A percentile compares a stretch with the other conserved stretches of the same genome.
phyloP scores from a whole-genome alignment of 257 asterid species.

The Scutellaria baicalensis region DNA sequence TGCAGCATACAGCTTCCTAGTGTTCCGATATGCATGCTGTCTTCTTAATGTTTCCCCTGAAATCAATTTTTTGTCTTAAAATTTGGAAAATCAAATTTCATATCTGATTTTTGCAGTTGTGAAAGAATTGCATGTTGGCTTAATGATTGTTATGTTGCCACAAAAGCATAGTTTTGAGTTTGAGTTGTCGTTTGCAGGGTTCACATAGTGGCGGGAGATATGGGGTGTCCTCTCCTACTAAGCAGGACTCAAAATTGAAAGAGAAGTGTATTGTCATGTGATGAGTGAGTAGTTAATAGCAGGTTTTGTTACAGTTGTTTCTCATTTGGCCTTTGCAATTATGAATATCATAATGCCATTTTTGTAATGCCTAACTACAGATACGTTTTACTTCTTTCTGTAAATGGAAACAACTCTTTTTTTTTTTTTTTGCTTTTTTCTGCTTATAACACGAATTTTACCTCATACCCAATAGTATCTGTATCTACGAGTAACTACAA shows the following conservation, averaged over 20 bases:
- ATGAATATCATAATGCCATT: background rate
- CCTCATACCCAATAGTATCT: too few relatives aligned
- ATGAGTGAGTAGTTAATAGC: slow-evolving; percentile 31
- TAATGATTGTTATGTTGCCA: too few relatives aligned
- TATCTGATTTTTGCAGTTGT: too few relatives aligned
- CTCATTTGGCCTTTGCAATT: background rate
- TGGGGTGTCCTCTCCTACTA: slow-evolving; percentile 30
- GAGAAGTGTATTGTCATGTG: slow-evolving; percentile 75
- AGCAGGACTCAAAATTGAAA: slow-evolving; percentile 62
- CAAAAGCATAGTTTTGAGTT: background rate
- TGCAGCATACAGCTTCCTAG: background rate
- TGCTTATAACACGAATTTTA: background rate
- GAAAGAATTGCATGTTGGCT: too few relatives aligned
- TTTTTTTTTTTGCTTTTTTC: background rate
- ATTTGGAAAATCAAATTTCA: too few relatives aligned
- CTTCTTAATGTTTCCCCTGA: background rate
- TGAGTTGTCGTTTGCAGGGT: slow-evolving; percentile 34
- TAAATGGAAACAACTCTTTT: background rate
- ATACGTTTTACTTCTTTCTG: background rate
- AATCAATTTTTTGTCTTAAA: too few relatives aligned
- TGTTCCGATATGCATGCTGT: background rate
- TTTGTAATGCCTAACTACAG: background rate
- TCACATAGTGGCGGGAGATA: slow-evolving; percentile 39
- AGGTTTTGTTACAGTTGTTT: background rate
- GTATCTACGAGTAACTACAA: too few relatives aligned